Base-by-base conservation (phyloP, 2,329 filamentous ascomycete species). In the Diaporthe caulivora region DNA sequence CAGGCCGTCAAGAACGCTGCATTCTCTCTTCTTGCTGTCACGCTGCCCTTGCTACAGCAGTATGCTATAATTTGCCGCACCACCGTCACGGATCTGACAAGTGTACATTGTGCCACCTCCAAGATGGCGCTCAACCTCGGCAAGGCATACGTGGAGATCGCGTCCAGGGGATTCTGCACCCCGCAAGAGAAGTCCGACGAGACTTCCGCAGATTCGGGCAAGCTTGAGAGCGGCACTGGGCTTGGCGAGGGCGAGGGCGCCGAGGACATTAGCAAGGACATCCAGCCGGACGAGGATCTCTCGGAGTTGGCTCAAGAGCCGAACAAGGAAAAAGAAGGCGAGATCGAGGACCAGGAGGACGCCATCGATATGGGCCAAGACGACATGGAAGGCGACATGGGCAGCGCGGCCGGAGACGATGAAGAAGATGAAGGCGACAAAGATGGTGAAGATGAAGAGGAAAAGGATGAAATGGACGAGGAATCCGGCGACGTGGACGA, bases 181-280 rank as follows among this genome's bases (percentile, higher is more conserved):
- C 97, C 97, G 0, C 88, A 93, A 29, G 95, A 98, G 78, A 93
- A 95, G 78, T 91, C 91, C 0, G 90, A 94, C 53, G 90, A 92
- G 64, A 90, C 92, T 72, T 88, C 91, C 67, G 91, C 90, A 26
- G 90, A 94, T 74, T 89, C 90, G 31, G 94, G 95, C 17, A 93
- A 97, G 78, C 87, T 98, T 40, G 96, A 99, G 82, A 92, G 91
- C 49, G 97, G 97, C 21, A 98, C 95, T 15, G 97, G 97, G 44
- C 91, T 99, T 31, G 97, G 97, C 26, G 97, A 98, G 58, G 97
- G 97, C 15, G 94, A 98, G 82, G 97, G 96, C 24, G 95, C 93
- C 6, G 95, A 99, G 80, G 96, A 99, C 82, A 98, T 99, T 76
- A 98, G 95, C 83, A 98, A 99, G 81, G 97, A 99, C 79, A 93